Evolutionary conservation across 164 flowering plant genomes (phyloP).

Genomic region (Vitis amurensis): DNA sequence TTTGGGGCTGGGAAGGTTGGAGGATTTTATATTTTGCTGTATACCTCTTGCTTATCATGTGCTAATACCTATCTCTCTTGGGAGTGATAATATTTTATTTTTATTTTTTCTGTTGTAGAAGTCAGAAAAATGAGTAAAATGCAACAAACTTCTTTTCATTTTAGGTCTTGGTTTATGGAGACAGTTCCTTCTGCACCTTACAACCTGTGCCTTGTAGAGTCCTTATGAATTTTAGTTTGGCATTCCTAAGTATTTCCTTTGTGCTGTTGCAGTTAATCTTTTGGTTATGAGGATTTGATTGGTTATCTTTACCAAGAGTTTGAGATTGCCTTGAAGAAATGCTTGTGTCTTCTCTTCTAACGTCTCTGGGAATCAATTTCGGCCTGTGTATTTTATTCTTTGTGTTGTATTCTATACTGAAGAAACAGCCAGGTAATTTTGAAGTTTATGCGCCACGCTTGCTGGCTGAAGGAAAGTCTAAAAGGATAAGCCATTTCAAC

Average conservation of each 20-base stretch:
- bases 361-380: conserved; percentile 81
- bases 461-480: conserved; percentile 58
- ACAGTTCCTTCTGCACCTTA: neutral
- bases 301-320: neutral
- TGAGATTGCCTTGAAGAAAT: conserved; percentile 32
- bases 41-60: no score
- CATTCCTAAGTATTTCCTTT: neutral
- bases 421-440: conserved; percentile 64
- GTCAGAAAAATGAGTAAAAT: neutral
- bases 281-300: neutral
- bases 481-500: conserved; percentile 40
- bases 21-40: no score
- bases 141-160: no score
- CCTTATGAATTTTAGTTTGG: neutral
- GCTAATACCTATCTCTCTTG: no score
- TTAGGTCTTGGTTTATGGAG: neutral
- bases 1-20: no score
- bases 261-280: no score
- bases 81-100: no score
- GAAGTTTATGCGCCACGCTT: conserved; percentile 74
- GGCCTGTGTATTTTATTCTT: conserved; percentile 66
- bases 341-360: conserved; percentile 87
- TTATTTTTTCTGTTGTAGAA: no score
- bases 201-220: neutral
- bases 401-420: conserved; percentile 70